A percentile compares a stretch with the other conserved stretches of the same genome.
phyloP scores from a whole-genome alignment of 495 filamentous ascomycete species.

The Pyrenula aspistea region DNA sequence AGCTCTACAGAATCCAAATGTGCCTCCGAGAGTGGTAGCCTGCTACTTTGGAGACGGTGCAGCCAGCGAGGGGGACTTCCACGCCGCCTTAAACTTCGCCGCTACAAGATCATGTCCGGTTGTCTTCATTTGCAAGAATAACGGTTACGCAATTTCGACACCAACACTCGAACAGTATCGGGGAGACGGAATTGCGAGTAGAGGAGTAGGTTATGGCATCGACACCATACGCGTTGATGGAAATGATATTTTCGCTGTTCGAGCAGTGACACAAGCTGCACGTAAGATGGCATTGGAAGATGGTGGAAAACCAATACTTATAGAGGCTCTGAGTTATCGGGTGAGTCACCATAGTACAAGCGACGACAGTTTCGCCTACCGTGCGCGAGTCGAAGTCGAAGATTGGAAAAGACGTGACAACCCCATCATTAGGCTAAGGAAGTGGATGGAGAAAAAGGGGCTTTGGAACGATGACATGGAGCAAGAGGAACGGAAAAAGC shows the following conservation, averaged over 20 bases:
- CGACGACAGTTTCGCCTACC: slow-evolving; percentile 96
- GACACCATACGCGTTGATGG: slow-evolving; percentile 94
- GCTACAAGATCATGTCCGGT: slow-evolving; percentile 86
- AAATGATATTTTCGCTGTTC: slow-evolving; percentile 92
- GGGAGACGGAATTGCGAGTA: slow-evolving; percentile 89
- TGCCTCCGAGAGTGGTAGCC: slow-evolving; percentile 57
- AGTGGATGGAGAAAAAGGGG: slow-evolving; percentile 75
- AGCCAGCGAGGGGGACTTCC: slow-evolving; percentile 94
- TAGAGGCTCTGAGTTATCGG: slow-evolving; percentile 97
- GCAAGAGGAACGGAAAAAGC: slow-evolving; percentile 51
- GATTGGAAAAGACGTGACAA: slow-evolving; percentile 97
- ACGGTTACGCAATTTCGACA: slow-evolving; percentile 92
- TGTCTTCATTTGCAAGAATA: slow-evolving; percentile 94
- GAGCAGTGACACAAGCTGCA: slow-evolving; percentile 70
- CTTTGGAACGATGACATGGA: slow-evolving; percentile 79
- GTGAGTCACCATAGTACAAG: slow-evolving; percentile 94
- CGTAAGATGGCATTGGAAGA: slow-evolving; percentile 63
- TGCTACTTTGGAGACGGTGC: slow-evolving; percentile 99
- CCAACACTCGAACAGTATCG: slow-evolving; percentile 94
- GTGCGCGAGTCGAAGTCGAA: slow-evolving; percentile 86
- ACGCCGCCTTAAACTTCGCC: slow-evolving; percentile 91
- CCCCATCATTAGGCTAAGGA: slow-evolving; percentile 79
- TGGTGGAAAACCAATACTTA: slow-evolving; percentile 68
- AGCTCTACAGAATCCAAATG: slow-evolving; percentile 55
- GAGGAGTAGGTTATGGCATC: slow-evolving; percentile 93